phyloP scores from a whole-genome alignment of 495 filamentous ascomycete genomes.

The Xylaria longipes region DNA sequence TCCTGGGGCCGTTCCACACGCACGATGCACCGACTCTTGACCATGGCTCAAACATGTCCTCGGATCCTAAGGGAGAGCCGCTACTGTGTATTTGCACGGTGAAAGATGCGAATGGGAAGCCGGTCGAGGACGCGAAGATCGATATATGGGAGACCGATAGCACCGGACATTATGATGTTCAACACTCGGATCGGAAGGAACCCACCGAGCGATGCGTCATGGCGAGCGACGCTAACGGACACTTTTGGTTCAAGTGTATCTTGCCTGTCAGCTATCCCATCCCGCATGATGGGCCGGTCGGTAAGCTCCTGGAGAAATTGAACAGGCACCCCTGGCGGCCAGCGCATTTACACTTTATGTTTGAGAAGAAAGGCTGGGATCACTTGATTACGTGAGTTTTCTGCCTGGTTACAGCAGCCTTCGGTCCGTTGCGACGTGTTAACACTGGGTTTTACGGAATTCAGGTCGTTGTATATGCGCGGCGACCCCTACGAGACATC shows the following conservation, averaged over 20 bases:
- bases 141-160: constrained; percentile 96
- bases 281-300: constrained; percentile 88
- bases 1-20: constrained; percentile 93
- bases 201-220: constrained; percentile 86
- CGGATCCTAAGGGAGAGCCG: constrained; percentile 72
- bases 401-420: background rate
- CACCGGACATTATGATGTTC: constrained; percentile 88
- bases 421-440: constrained; percentile 5
- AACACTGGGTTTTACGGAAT: constrained; percentile 20
- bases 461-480: constrained; percentile 78
- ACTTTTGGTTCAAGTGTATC: constrained; percentile 90
- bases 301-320: constrained; percentile 73
- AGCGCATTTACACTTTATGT: constrained; percentile 95
- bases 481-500: constrained; percentile 89
- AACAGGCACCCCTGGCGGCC: constrained; percentile 82
- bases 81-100: constrained; percentile 81
- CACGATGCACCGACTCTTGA: constrained; percentile 76
- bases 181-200: constrained; percentile 70
- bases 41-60: constrained; percentile 72
- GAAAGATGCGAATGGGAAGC: constrained; percentile 69
- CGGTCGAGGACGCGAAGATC: constrained; percentile 73
- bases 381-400: constrained; percentile 80
- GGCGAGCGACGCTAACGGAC: constrained; percentile 69
- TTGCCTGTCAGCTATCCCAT: constrained; percentile 90
- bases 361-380: constrained; percentile 82